Percentiles rank a stretch among this genome's conserved stretches.
Conservation (phyloP, 768 basidiomycete genomes). For the Podaxis pistillaris region DNA sequence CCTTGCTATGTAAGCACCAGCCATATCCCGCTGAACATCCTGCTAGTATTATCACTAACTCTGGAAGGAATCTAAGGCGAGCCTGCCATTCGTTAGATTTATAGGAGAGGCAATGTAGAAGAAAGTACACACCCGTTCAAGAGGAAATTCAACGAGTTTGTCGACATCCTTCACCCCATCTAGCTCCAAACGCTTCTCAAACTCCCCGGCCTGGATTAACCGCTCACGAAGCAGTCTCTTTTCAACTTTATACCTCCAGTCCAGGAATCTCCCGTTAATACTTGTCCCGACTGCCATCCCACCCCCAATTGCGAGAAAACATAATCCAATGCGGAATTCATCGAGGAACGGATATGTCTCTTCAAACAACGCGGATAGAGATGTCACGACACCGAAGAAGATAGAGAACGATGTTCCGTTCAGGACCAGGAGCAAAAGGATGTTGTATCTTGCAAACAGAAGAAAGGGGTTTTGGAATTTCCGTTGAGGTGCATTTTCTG, state of each 20-base stretch:
- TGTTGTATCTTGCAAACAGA: slow-evolving; percentile 53
- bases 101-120: not conserved
- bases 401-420: slow-evolving; percentile 53
- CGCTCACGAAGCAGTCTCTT: slow-evolving; percentile 29
- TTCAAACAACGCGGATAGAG: slow-evolving; percentile 59
- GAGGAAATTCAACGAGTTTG: slow-evolving; percentile 1
- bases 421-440: slow-evolving; percentile 48
- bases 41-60: slow-evolving; percentile 29
- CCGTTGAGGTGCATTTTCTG: slow-evolving; percentile 20
- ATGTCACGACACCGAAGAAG: slow-evolving; percentile 59
- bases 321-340: slow-evolving; percentile 71
- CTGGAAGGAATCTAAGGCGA: slow-evolving; percentile 18
- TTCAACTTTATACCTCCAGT: slow-evolving; percentile 55
- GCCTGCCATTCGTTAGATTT: slow-evolving; percentile 16
- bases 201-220: not conserved
- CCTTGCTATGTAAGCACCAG: slow-evolving; percentile 51
- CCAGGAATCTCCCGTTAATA: slow-evolving; percentile 58
- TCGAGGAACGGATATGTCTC: slow-evolving; percentile 57
- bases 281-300: slow-evolving; percentile 66
- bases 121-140: not conserved
- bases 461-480: slow-evolving; percentile 52
- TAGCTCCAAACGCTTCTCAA: not conserved
- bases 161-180: not conserved
- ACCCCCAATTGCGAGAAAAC: slow-evolving; percentile 75
- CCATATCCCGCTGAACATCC: slow-evolving; percentile 53